These are phyloP conservation scores for Dendrocalamus sinicus DNA, from an alignment of 176 grass and related monocot genomes.

Conservation along the genomic window DNA sequence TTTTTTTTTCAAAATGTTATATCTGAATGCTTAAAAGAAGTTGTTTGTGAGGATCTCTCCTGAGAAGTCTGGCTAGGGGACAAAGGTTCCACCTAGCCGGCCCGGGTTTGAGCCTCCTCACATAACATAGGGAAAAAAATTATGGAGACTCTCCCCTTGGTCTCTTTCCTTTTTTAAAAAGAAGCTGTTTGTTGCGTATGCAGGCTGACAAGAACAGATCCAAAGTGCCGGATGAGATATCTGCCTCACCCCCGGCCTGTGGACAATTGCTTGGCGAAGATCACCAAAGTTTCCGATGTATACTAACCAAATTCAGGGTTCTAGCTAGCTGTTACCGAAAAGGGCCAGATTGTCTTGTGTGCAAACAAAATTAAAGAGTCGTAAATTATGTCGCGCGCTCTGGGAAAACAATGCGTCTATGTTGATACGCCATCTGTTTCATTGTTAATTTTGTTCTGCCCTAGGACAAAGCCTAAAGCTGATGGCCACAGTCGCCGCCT, in stretches of 20 bases:
- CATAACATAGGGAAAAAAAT: too few relatives aligned
- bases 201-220: constrained; percentile 68
- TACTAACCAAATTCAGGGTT: background rate
- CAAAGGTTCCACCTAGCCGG: too few relatives aligned
- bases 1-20: background rate
- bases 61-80: too few relatives aligned
- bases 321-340: background rate
- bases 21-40: background rate
- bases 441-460: background rate
- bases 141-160: too few relatives aligned
- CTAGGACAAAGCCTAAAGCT: background rate
- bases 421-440: background rate
- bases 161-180: background rate
- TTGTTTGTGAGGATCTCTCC: too few relatives aligned
- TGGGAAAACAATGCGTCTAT: too few relatives aligned
- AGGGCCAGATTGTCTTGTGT: background rate
- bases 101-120: too few relatives aligned
- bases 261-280: constrained; percentile 78
- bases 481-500: too few relatives aligned
- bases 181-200: background rate
- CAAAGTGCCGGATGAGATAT: constrained; percentile 52
- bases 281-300: constrained; percentile 48
- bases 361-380: background rate
- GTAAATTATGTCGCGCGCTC: too few relatives aligned
- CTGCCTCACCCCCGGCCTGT: constrained; percentile 76